Evolutionary conservation across 495 filamentous ascomycete species (phyloP).

Genomic region (Opeltia flavorubescens): DNA sequence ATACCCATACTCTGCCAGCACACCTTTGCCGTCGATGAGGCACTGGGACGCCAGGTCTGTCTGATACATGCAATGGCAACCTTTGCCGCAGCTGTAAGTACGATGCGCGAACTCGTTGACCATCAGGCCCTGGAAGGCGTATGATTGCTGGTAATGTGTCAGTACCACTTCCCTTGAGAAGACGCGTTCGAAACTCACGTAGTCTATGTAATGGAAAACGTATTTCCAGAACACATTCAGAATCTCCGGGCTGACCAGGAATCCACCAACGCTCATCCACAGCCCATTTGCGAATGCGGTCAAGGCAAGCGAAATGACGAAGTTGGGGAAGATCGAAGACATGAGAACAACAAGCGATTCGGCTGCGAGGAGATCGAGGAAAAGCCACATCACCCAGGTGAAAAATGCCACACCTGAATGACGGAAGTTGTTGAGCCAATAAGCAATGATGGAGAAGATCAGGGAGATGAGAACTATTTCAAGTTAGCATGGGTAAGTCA

Average conservation of each 20-base stretch:
- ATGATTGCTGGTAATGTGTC: slow-evolving; percentile 23
- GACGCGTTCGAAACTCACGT: slow-evolving; percentile 21
- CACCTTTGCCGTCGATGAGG: slow-evolving; percentile 49
- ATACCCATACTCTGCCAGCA: slow-evolving; percentile 56
- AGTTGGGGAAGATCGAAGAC: slow-evolving; percentile 56
- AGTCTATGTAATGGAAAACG: slow-evolving; percentile 74
- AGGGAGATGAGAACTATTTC: slow-evolving; percentile 47
- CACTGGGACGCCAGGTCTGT: slow-evolving; percentile 48
- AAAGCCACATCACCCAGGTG: slow-evolving; percentile 74
- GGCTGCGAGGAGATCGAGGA: slow-evolving; percentile 68
- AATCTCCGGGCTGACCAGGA: slow-evolving; percentile 54
- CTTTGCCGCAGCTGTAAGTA: slow-evolving; percentile 39
- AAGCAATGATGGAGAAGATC: slow-evolving; percentile 58
- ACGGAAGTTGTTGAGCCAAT: slow-evolving; percentile 70
- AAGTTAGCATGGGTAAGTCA: slow-evolving; percentile 7
- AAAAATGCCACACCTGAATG: slow-evolving; percentile 53
- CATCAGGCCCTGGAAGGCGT: slow-evolving; percentile 87
- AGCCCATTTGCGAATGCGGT: slow-evolving; percentile 73
- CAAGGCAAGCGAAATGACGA: slow-evolving; percentile 61
- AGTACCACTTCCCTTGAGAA: background rate
- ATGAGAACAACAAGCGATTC: slow-evolving; percentile 69
- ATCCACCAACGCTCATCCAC: slow-evolving; percentile 75
- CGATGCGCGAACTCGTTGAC: slow-evolving; percentile 62
- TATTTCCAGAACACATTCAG: slow-evolving; percentile 77
- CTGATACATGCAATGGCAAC: slow-evolving; percentile 56